Evolutionary conservation across 2,329 filamentous ascomycete species (phyloP).

Genomic region (Xylaria hypoxylon): DNA sequence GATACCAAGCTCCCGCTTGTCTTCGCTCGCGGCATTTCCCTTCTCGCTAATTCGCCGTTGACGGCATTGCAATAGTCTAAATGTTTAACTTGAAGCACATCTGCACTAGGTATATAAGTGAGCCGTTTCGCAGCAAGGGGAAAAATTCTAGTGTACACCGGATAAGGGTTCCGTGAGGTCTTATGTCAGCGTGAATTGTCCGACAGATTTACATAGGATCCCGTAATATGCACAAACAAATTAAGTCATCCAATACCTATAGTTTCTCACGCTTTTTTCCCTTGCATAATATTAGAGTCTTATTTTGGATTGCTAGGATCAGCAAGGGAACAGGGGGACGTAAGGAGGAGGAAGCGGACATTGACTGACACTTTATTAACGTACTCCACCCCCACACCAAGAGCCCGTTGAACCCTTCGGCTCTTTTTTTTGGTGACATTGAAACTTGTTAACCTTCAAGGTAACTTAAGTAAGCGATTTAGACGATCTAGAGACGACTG

Average conservation of each 20-base stretch:
- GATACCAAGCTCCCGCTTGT: conserved; percentile 18
- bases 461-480: conserved; percentile 2
- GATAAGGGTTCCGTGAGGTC: not conserved
- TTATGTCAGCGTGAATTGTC: conserved; percentile 9
- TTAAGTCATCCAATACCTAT: conserved; percentile 7
- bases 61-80: conserved; percentile 1
- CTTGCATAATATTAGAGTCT: conserved; percentile 33
- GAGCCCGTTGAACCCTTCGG: conserved; percentile 8
- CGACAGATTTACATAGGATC: conserved; percentile 18
- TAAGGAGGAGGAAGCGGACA: conserved; percentile 1
- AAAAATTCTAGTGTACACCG: not conserved
- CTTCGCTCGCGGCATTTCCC: conserved; percentile 10
- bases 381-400: conserved; percentile 37
- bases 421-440: conserved; percentile 22
- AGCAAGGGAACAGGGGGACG: conserved; percentile 19
- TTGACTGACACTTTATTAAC: conserved; percentile 26
- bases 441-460: conserved; percentile 5
- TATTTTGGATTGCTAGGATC: conserved; percentile 30
- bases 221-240: conserved; percentile 3
- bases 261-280: conserved; percentile 5
- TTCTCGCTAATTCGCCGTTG: conserved; percentile 21
- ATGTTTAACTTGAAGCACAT: not conserved
- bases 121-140: not conserved
- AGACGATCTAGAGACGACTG: conserved; percentile 4
- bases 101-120: not conserved